Conservation (phyloP, 139 green algal genomes). For the Chlorella sorokiniana region DNA sequence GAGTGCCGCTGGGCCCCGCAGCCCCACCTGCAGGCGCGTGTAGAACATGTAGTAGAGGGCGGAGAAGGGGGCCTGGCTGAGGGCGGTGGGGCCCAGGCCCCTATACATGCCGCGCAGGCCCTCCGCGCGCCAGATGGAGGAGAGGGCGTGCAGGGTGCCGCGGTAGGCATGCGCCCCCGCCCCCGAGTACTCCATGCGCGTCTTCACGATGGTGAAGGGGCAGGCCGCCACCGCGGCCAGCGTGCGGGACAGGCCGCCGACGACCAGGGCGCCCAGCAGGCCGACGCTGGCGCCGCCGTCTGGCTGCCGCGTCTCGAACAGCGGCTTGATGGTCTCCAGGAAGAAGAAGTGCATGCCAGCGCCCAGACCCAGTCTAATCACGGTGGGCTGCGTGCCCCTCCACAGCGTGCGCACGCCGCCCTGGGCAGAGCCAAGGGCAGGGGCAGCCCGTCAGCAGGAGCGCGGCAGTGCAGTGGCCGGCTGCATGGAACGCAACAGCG, state of each 20-base stretch:
- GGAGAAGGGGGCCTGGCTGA: constrained; percentile 91
- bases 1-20: too few relatives aligned
- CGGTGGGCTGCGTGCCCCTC: constrained; percentile 74
- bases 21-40: constrained; percentile 47
- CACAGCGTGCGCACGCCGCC: constrained; percentile 61
- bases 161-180: constrained; percentile 47
- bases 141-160: constrained; percentile 67
- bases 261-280: constrained; percentile 24
- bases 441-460: background rate
- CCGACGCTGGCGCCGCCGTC: constrained; percentile 20
- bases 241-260: constrained; percentile 69
- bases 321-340: constrained; percentile 65
- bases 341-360: constrained; percentile 81
- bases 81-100: constrained; percentile 81
- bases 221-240: constrained; percentile 79
- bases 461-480: background rate
- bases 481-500: background rate
- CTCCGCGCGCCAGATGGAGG: constrained; percentile 61
- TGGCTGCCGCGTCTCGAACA: constrained; percentile 34
- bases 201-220: constrained; percentile 94
- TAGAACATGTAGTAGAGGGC: constrained; percentile 97
- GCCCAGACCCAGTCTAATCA: constrained; percentile 75
- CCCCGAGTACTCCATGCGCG: constrained; percentile 88
- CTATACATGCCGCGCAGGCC: constrained; percentile 69
- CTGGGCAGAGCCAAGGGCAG: constrained; percentile 1